These are phyloP conservation scores for Aquilaria sinensis DNA, from an alignment of 345 rosid species.

Conservation along the genomic window DNA sequence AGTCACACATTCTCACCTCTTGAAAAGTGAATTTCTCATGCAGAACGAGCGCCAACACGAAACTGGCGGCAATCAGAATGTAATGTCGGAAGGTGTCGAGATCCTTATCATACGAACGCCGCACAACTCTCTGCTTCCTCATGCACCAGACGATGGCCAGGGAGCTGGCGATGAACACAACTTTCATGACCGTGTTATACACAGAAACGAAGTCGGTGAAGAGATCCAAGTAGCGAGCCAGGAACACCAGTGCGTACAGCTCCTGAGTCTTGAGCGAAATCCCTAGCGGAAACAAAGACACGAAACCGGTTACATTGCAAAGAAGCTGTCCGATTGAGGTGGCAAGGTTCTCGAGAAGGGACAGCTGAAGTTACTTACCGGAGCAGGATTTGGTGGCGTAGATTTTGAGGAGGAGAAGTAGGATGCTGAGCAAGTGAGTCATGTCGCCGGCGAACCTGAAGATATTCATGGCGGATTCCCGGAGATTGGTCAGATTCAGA, in stretches of 20 bases:
- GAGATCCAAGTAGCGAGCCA: slow-evolving; percentile 86
- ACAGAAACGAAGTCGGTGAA: slow-evolving; percentile 72
- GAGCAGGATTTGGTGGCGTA: slow-evolving; percentile 94
- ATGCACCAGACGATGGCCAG: slow-evolving; percentile 91
- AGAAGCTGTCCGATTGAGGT: no score
- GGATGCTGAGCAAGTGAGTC: slow-evolving; percentile 85
- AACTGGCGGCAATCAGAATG: slow-evolving; percentile 45
- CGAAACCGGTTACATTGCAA: neutral
- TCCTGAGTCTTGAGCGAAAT: slow-evolving; percentile 93
- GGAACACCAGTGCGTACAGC: slow-evolving; percentile 77
- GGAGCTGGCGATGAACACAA: slow-evolving; percentile 80
- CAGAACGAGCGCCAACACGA: slow-evolving; percentile 52
- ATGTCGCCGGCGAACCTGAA: slow-evolving; percentile 93
- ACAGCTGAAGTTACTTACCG: slow-evolving; percentile 27
- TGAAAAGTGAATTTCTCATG: slow-evolving; percentile 71
- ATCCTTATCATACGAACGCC: slow-evolving; percentile 67
- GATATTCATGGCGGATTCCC: slow-evolving; percentile 50
- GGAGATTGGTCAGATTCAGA: neutral
- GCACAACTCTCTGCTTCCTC: slow-evolving; percentile 62
- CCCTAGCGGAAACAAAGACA: slow-evolving; percentile 31
- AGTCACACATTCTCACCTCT: slow-evolving; percentile 49
- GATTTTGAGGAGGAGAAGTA: slow-evolving; percentile 94
- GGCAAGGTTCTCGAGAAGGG: no score
- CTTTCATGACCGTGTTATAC: slow-evolving; percentile 81
- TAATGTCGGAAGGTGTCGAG: slow-evolving; percentile 89